Conservation (phyloP, 2,329 filamentous ascomycete species). For the Stachybotrys echinatus region DNA sequence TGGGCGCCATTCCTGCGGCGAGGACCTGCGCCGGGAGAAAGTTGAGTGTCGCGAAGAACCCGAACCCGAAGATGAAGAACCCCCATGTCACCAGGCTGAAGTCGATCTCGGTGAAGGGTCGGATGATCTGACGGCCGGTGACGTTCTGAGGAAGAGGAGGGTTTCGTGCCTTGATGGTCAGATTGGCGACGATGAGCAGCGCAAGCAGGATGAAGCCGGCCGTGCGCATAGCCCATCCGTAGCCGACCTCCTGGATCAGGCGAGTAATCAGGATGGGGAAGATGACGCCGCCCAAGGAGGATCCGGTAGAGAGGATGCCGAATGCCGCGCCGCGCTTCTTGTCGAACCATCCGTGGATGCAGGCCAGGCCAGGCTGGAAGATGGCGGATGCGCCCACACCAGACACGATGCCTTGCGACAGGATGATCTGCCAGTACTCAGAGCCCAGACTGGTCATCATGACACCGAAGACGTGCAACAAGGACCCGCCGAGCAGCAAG, state of each 20-base stretch:
- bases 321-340: constrained; percentile 18
- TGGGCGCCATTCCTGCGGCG: constrained; percentile 10
- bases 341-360: constrained; percentile 16
- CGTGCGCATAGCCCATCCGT: constrained; percentile 25
- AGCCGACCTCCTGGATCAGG: constrained; percentile 23
- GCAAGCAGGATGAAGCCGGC: constrained; percentile 24
- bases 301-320: constrained; percentile 18
- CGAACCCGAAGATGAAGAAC: constrained; percentile 23
- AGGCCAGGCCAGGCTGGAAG: constrained; percentile 12
- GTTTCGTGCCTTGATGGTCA: constrained; percentile 15
- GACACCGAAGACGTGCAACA: constrained; percentile 50
- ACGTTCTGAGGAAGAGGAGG: constrained; percentile 15
- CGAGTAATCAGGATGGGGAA: constrained; percentile 25
- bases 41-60: constrained; percentile 26
- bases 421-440: constrained; percentile 28
- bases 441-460: constrained; percentile 50
- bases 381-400: constrained; percentile 21
- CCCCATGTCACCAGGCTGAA: constrained; percentile 19
- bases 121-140: constrained; percentile 15
- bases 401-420: constrained; percentile 25
- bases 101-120: constrained; percentile 11
- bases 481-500: constrained; percentile 41
- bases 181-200: constrained; percentile 22
- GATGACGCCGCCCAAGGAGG: constrained; percentile 24
- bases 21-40: constrained; percentile 16